Evolutionary conservation across 1,139 yeast genomes (phyloP), one percentile per base, ranked within the genome.

Genomic region (Kodamaea plutei): DNA sequence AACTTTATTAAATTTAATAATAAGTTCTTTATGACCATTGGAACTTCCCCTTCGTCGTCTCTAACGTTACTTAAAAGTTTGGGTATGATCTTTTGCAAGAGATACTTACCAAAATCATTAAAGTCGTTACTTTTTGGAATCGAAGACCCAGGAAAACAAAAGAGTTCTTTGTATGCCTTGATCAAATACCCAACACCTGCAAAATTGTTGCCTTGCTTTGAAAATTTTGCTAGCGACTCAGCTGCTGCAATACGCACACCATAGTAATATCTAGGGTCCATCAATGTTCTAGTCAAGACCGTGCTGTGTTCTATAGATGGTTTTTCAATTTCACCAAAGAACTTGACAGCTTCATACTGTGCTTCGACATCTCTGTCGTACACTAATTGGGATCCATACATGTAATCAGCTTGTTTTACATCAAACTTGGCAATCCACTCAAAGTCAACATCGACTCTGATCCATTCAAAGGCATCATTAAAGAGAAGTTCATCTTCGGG

Each of bases 331-430:
- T 67, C 72, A 6, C 80, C 79, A 55, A 87, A 89, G 54, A 75
- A 85, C 30, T 71, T 63, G 10, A 89, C 73, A 3, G 96, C 89
- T 36, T 88, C 96, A 32, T 76, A 63, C 50, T 93, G 99, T 0
- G 98, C 98, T 42, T 88, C 96, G 10, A 93, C 95, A 52, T 93
- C 99, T 41, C 96, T 65, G 58, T 93, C 99, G 53, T 87, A 94
- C 45, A 85, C 93, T 21, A 93, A 60, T 50, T 93, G 98, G 0
- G 97, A 84, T 1, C 88, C 87, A 54, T 76, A 91, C 96, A 91
- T 93, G 51, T 87, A 84, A 49, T 88, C 97, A 0, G 96, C 95
- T 54, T 89, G 96, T 44, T 81, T 84, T 21, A 93, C 78, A 39
- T 79, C 72, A 17, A 85, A 66, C 41, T 74, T 75, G 35, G 95